A percentile compares a stretch with the other conserved stretches of the same genome.
Evolutionary conservation across 2,329 filamentous ascomycete genomes (phyloP).

Genomic region (Diplocarpon rosae): DNA sequence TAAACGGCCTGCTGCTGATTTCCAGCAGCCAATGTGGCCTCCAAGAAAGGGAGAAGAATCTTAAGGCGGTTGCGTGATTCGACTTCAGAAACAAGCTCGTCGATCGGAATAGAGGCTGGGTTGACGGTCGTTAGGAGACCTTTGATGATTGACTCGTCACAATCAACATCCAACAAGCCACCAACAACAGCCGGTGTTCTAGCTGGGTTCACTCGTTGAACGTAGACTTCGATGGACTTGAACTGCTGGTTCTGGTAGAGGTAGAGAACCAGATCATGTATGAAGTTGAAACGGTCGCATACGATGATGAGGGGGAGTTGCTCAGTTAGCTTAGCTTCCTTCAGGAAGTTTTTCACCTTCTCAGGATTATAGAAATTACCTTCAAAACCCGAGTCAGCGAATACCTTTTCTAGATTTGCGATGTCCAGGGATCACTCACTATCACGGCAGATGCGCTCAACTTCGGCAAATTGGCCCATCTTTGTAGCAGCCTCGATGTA

Average conservation of each 20-base stretch:
- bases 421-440: slow-evolving; percentile 29
- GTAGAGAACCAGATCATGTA: slow-evolving; percentile 91
- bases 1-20: slow-evolving; percentile 95
- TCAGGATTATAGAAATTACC: slow-evolving; percentile 68
- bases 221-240: slow-evolving; percentile 96
- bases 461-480: slow-evolving; percentile 88
- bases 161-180: slow-evolving; percentile 90
- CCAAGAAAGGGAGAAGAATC: slow-evolving; percentile 89
- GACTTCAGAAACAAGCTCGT: slow-evolving; percentile 89
- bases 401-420: not conserved
- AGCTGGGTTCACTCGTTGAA: slow-evolving; percentile 89
- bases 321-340: slow-evolving; percentile 85
- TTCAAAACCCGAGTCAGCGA: no score
- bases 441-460: slow-evolving; percentile 94
- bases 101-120: slow-evolving; percentile 76
- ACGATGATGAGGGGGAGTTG: slow-evolving; percentile 96
- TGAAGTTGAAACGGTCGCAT: slow-evolving; percentile 98
- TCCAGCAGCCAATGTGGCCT: slow-evolving; percentile 76
- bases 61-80: slow-evolving; percentile 92
- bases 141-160: slow-evolving; percentile 94
- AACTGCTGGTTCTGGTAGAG: slow-evolving; percentile 99
- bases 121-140: slow-evolving; percentile 77
- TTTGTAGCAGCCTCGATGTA: slow-evolving; percentile 95
- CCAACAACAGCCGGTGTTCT: slow-evolving; percentile 88
- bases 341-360: slow-evolving; percentile 98